Base-by-base conservation (phyloP, 2,329 filamentous ascomycete genomes). In the Penicillium sp. region DNA sequence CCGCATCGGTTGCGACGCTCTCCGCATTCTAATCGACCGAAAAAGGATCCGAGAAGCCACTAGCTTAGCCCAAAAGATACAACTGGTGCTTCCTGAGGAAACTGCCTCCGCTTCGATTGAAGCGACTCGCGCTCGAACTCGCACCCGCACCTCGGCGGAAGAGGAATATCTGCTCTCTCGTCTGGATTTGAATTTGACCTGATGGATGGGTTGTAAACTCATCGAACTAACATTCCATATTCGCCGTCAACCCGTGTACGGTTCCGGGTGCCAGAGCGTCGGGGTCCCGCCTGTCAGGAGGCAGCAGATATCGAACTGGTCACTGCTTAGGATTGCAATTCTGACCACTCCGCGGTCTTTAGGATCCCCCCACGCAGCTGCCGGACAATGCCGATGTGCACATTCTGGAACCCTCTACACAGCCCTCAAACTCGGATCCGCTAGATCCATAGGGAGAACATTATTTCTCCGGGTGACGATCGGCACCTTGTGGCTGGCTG, bases 21-120 rank as follows among this genome's bases (percentile, higher is more conserved):
- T 76, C n/a, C 67, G 68, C 23, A 46, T 76, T 18, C 62, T 72
- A 34, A 59, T 71, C 21, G 66, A 72, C 13, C 66, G 66, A 46
- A 64, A 66, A 29, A 59, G 63, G 7, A 57, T 62, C 39, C 55
- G 54, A 29, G 61, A 71, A 41, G 70, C 68, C 18, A 59, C 64
- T 23, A 56, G 49, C 33, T 49, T 74, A 36, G 68, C 67, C 32
- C 59, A 52, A 5, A 57, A 65, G 43, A 60, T 74, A 17, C 69
- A 71, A 44, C 44, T 62, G 21, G 49, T 70, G 13, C 51, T 73
- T 15, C 63, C 66, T 2, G 64, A 65, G 15, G 52, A 66, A 18
- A 32, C 43, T 18, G 51, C 56, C 13, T 17, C 53, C 20, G 51
- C 47, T 7, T 44, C 51, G 15, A 37, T 46, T 41, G 56, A 58